Conservation (phyloP, 2,329 filamentous ascomycete genomes). For the Fusarium hostae region DNA sequence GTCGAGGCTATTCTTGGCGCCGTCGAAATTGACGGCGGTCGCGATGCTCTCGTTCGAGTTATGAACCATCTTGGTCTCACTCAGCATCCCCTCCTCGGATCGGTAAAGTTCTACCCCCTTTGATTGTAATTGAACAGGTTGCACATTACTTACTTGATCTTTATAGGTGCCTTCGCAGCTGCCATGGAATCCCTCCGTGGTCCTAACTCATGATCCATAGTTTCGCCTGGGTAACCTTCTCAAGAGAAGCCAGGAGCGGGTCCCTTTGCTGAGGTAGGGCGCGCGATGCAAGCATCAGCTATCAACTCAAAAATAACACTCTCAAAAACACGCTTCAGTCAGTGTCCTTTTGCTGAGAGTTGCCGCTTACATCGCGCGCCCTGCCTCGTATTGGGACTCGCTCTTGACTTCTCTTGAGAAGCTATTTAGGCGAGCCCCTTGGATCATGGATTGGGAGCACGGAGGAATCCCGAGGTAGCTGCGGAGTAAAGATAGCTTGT, state of each 20-base stretch:
- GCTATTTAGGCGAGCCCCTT: not conserved
- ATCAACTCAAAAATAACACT: no score
- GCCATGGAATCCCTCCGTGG: not conserved
- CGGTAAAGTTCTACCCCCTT: not conserved
- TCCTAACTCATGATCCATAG: not conserved
- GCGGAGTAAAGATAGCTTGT: not conserved
- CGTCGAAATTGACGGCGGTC: not conserved
- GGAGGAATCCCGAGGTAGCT: fast-evolving
- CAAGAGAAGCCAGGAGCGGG: not conserved
- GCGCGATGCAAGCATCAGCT: no score
- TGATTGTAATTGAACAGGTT: not conserved
- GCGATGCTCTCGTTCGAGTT: not conserved
- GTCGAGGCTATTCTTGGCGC: not conserved
- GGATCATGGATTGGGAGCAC: not conserved
- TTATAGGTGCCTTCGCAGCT: not conserved
- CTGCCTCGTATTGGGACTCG: no score
- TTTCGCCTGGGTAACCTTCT: not conserved
- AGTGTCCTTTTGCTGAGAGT: no score
- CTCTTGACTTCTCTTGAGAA: not conserved
- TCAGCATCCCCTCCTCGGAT: not conserved
- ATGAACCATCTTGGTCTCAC: not conserved
- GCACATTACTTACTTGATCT: not conserved
- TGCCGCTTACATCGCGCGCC: no score
- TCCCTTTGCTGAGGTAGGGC: no score
- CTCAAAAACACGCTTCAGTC: no score